These are phyloP conservation scores for Rhododendron simsii DNA, from an alignment of 148 eudicot genomes.

Conservation along the genomic window DNA sequence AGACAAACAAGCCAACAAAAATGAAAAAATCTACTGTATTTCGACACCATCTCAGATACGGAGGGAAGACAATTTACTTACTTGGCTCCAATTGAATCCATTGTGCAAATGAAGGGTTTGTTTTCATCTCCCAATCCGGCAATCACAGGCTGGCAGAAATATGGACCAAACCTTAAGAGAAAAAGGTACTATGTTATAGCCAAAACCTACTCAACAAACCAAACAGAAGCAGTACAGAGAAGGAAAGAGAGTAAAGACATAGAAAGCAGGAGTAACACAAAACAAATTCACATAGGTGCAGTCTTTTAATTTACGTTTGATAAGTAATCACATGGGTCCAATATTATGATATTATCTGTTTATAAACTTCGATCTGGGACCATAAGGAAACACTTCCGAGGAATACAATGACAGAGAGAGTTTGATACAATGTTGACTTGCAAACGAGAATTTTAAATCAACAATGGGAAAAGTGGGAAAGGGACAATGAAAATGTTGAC, in stretches of 20 bases:
- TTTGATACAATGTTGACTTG: background rate
- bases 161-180: slow-evolving; percentile 78
- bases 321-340: background rate
- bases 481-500: background rate
- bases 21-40: background rate
- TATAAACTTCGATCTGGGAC: background rate
- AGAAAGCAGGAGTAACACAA: background rate
- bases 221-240: background rate
- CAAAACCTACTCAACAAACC: background rate
- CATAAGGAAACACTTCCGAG: background rate
- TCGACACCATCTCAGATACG: background rate
- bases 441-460: background rate
- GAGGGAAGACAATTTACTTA: slow-evolving; percentile 37
- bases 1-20: background rate
- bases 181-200: background rate
- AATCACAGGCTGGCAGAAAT: slow-evolving; percentile 94
- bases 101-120: slow-evolving; percentile 98
- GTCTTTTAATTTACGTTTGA: no score
- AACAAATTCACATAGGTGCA: background rate
- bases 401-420: background rate
- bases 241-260: background rate
- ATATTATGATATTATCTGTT: background rate
- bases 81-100: slow-evolving; percentile 99
- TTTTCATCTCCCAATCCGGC: slow-evolving; percentile 88
- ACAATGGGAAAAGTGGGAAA: background rate